Evolutionary conservation across 257 asterid genomes (phyloP), one percentile per base, ranked within the genome.

Genomic region (Solanum pennellii): DNA sequence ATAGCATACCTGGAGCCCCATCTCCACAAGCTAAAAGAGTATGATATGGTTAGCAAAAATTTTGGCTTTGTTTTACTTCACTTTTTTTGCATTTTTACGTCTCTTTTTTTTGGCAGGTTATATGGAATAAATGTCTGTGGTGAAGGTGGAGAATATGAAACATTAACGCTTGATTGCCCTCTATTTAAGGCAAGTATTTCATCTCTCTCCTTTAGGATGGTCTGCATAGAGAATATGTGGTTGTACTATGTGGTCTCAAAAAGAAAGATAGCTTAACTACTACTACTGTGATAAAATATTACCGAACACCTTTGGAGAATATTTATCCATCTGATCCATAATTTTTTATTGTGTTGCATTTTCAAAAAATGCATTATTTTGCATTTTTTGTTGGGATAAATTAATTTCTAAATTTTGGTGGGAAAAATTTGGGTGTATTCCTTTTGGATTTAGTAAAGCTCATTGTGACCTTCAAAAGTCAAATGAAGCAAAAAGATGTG

Each of bases 81-180:
- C 83, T 91, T 87, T 86, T 77, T 80, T 88, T 37, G 59, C 75
- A 7, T 62, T 88, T 47, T 79, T 82, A 87, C 86, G 31, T 66
- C 45, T 8, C 44, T 2, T 33, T 4, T 12, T 87, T 87, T 88
- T 86, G 45, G 88, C 94, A 97, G 99, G 95, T 90, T 94, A 85
- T 97, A 95, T 89, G 98, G 98, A 88, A 91, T 95, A 87, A 97
- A 97, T 89, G 95, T 94, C 73, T 97, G 99, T 87, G 99, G 99
- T 91, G 99, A 97, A 94, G 99, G 98, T 86, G 99, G 98, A 90
- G 98, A 97, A 90, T 95, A 97, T 86, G 99, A 97, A 91, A 95
- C 98, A 76, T 92, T 97, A 92, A 97, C 99, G 77, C 96, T 97
- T 88, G 98, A 97, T 91, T 97, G 99, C 68, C 98, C 99, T 84